These are phyloP conservation scores for Nemania sp. DNA, from an alignment of 2,329 filamentous ascomycete genomes.

Conservation along the genomic window DNA sequence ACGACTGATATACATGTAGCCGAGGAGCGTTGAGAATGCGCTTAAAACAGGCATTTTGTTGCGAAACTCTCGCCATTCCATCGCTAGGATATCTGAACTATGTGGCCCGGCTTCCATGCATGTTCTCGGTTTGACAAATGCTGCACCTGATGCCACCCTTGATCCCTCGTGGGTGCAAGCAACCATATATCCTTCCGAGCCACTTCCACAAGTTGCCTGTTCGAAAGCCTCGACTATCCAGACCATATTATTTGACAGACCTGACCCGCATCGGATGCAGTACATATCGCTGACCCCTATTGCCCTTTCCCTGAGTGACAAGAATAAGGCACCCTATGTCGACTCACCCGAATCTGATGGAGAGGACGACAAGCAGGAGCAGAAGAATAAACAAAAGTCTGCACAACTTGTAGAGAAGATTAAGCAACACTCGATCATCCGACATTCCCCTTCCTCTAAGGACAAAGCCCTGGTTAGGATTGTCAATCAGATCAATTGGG, in stretches of 20 bases:
- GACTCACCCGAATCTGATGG: slow-evolving; percentile 62
- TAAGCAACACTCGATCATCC: slow-evolving; percentile 81
- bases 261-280: slow-evolving; percentile 86
- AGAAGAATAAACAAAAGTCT: slow-evolving; percentile 60
- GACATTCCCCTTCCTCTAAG: slow-evolving; percentile 75
- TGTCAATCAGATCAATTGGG: slow-evolving; percentile 94
- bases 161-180: slow-evolving; percentile 73
- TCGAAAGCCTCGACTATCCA: slow-evolving; percentile 75
- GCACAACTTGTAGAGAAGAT: slow-evolving; percentile 80
- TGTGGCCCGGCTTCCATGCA: slow-evolving; percentile 84
- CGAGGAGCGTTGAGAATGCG: slow-evolving; percentile 82
- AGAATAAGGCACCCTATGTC: slow-evolving; percentile 49
- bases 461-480: slow-evolving; percentile 80
- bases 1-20: slow-evolving; percentile 49
- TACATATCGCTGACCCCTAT: slow-evolving; percentile 93
- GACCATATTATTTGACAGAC: slow-evolving; percentile 85
- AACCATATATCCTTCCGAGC: slow-evolving; percentile 53
- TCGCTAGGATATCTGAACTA: slow-evolving; percentile 78
- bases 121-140: slow-evolving; percentile 83
- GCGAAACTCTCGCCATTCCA: slow-evolving; percentile 77
- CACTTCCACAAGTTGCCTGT: slow-evolving; percentile 74
- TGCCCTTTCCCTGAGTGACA: slow-evolving; percentile 79
- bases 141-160: slow-evolving; percentile 52
- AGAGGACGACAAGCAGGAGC: slow-evolving; percentile 70
- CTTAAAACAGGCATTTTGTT: slow-evolving; percentile 82